phyloP scores from a whole-genome alignment of 805 yeast genomes.

The Schwanniomyces vanrijiae region DNA sequence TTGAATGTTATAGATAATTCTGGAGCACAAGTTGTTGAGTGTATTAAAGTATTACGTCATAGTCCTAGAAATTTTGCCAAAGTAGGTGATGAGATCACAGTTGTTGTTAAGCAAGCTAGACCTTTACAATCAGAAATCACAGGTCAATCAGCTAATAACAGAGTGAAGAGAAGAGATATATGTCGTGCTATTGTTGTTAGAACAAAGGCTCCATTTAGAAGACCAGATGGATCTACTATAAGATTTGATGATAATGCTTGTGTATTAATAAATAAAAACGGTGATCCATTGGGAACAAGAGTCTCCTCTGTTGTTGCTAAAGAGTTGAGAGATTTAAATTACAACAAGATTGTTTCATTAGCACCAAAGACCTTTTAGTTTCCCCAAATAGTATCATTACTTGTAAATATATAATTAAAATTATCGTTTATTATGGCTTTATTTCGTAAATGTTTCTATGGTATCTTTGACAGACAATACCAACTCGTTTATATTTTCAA shows the following conservation, averaged over 20 bases:
- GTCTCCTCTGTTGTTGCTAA: constrained; percentile 87
- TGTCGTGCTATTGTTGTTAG: constrained; percentile 95
- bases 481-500: constrained; percentile 15
- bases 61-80: constrained; percentile 79
- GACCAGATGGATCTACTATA: constrained; percentile 85
- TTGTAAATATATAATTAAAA: constrained; percentile 3
- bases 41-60: constrained; percentile 91
- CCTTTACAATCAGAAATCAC: constrained; percentile 70
- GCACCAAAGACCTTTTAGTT: constrained; percentile 65
- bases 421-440: background rate
- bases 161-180: constrained; percentile 93
- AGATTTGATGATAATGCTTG: constrained; percentile 97
- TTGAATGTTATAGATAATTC: constrained; percentile 92
- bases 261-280: constrained; percentile 86
- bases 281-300: constrained; percentile 94
- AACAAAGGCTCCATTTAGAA: constrained; percentile 72
- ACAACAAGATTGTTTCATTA: constrained; percentile 80
- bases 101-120: constrained; percentile 88
- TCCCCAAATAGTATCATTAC: background rate
- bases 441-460: constrained; percentile 3
- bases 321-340: constrained; percentile 81
- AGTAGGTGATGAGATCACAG: constrained; percentile 91
- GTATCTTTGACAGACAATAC: constrained; percentile 17
- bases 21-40: constrained; percentile 92
- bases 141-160: constrained; percentile 70